These are phyloP conservation scores for Dalechampia spathulata DNA, from an alignment of 441 rosid genomes.

Conservation along the genomic window DNA sequence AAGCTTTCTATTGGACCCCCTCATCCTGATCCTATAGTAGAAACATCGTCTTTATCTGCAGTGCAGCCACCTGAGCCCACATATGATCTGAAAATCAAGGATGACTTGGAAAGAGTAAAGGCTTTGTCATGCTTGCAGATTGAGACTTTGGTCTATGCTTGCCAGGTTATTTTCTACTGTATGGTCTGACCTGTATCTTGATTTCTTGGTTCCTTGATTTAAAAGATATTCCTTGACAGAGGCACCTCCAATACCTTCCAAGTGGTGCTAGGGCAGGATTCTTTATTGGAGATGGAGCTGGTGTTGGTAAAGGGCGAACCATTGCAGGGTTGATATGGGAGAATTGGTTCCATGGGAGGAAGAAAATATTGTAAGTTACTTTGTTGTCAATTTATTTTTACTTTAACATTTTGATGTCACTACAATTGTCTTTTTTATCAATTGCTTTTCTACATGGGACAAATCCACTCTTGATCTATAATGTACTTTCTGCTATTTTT, in stretches of 20 bases:
- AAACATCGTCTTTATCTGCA: constrained; percentile 95
- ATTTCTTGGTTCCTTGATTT: constrained; percentile 5
- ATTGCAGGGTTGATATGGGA: constrained; percentile 97
- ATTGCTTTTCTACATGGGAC: constrained; percentile 7
- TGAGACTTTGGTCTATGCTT: constrained; percentile 96
- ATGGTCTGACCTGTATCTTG: constrained; percentile 14
- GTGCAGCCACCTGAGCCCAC: constrained; percentile 96
- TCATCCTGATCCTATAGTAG: constrained; percentile 97
- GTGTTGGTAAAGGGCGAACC: constrained; percentile 98
- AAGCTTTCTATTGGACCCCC: constrained; percentile 90
- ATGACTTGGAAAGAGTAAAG: constrained; percentile 62
- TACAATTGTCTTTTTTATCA: background rate
- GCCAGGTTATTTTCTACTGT: constrained; percentile 60
- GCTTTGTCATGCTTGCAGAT: constrained; percentile 97
- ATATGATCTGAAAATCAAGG: constrained; percentile 68
- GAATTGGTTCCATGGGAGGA: constrained; percentile 84
- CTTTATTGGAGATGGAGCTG: constrained; percentile 99
- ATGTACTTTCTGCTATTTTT: constrained; percentile 13
- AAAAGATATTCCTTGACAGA: constrained; percentile 43
- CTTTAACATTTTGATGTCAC: background rate
- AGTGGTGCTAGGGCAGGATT: constrained; percentile 88
- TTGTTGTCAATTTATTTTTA: background rate
- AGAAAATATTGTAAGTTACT: constrained; percentile 69
- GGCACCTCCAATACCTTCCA: constrained; percentile 91
- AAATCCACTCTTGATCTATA: constrained; percentile 12